phyloP scores from a whole-genome alignment of 306 rosid genomes.

The Spatholobus suberectus region DNA sequence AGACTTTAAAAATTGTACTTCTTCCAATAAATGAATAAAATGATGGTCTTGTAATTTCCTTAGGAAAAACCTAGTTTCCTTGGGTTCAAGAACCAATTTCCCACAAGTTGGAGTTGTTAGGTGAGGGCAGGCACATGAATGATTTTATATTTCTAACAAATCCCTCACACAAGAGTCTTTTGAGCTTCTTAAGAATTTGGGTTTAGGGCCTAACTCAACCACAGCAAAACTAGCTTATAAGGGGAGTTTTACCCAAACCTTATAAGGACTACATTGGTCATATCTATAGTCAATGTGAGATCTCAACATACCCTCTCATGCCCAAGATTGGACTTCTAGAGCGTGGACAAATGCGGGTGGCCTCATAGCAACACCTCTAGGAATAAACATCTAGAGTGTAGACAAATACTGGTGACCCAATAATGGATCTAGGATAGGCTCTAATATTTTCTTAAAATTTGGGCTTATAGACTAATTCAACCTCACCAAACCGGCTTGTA shows the following conservation, averaged over 20 bases:
- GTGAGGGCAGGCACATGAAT: not conserved
- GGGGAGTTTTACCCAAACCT: too few species aligned
- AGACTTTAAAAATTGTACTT: not conserved
- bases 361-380: not conserved
- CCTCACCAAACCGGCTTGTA: not conserved
- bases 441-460: not conserved
- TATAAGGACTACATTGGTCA: too few species aligned
- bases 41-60: constrained; percentile 4
- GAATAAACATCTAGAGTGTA: not conserved
- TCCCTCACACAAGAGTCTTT: not conserved
- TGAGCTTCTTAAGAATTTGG: not conserved
- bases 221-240: not conserved
- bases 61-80: not conserved
- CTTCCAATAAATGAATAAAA: not conserved
- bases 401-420: not conserved
- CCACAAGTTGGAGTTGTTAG: not conserved
- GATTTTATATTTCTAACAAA: not conserved
- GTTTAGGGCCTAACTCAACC: not conserved
- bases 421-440: not conserved
- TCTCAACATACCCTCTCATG: not conserved
- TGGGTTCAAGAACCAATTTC: not conserved
- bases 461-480: not conserved
- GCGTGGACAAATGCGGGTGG: not conserved
- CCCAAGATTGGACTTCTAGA: not conserved
- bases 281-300: too few species aligned